A percentile compares a stretch with the other conserved stretches of the same genome.
These are phyloP conservation scores for Ensete ventricosum DNA, from an alignment of 176 grass and related monocot species.

Conservation along the genomic window DNA sequence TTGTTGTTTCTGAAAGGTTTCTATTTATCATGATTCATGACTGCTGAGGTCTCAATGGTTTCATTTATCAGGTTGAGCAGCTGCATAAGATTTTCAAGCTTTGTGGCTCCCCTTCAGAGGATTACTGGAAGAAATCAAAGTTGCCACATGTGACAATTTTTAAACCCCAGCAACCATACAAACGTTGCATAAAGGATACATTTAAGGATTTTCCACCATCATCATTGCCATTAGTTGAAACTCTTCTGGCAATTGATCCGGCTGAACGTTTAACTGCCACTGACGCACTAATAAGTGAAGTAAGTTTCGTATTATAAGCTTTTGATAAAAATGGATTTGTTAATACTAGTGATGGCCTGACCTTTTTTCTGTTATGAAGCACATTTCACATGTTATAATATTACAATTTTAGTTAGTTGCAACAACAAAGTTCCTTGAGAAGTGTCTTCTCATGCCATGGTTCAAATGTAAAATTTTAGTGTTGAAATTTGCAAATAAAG, in stretches of 20 bases:
- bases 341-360: not conserved
- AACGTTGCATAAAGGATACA: conserved; percentile 18
- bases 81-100: conserved; percentile 21
- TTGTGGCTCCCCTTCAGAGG: conserved; percentile 17
- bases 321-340: not conserved
- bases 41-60: not conserved
- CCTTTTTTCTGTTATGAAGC: not conserved
- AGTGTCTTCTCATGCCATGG: not conserved
- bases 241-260: conserved; percentile 9
- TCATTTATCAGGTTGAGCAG: conserved; percentile 9
- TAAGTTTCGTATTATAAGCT: not conserved
- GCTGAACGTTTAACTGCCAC: conserved; percentile 13
- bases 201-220: conserved; percentile 16
- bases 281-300: conserved; percentile 14
- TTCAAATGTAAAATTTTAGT: not conserved
- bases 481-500: not conserved
- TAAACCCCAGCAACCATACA: conserved; percentile 15
- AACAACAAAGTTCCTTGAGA: not conserved
- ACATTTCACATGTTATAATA: not conserved
- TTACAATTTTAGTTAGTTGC: not conserved
- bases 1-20: not conserved
- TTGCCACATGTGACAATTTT: conserved; percentile 19
- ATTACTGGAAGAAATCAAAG: conserved; percentile 18
- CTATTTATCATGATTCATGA: not conserved
- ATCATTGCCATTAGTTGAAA: conserved; percentile 14